Evolutionary conservation across 768 basidiomycete species (phyloP).

Genomic region (Collybia sp.): DNA sequence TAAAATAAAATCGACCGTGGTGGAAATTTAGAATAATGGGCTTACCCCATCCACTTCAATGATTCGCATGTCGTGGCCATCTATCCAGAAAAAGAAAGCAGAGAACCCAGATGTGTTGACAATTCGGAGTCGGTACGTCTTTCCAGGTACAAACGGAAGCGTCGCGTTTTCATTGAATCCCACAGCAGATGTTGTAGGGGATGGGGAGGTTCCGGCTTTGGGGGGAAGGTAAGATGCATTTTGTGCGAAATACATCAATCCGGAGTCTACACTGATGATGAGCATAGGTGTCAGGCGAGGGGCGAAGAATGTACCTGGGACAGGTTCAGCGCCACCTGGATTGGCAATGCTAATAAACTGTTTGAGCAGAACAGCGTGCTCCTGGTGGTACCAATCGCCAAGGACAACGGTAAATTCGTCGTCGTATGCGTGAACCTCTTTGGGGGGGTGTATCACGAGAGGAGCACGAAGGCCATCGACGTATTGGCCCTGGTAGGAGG

Average conservation of each 20-base stretch:
- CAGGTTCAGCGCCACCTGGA: constrained; percentile 83
- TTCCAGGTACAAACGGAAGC: constrained; percentile 79
- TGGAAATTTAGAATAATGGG: constrained; percentile 6
- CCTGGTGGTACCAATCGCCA: constrained; percentile 89
- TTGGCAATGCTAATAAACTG: constrained; percentile 69
- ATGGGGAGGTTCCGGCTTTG: constrained; percentile 42
- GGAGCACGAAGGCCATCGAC: constrained; percentile 92
- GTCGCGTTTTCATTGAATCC: constrained; percentile 89
- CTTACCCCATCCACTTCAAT: constrained; percentile 83
- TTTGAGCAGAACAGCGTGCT: constrained; percentile 58
- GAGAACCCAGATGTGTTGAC: constrained; percentile 78
- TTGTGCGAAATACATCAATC: constrained; percentile 79
- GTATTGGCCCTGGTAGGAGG: constrained; percentile 65
- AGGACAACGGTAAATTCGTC: constrained; percentile 86
- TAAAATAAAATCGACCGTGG: not conserved
- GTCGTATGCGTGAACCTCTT: constrained; percentile 73
- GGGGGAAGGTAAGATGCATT: constrained; percentile 67
- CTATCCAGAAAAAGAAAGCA: constrained; percentile 84
- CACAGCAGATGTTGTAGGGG: constrained; percentile 49
- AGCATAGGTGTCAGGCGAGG: not conserved
- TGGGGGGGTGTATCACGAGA: constrained; percentile 66
- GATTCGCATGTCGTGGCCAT: constrained; percentile 80
- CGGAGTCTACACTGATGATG: constrained; percentile 48
- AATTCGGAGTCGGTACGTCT: constrained; percentile 86
- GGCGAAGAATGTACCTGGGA: constrained; percentile 51